These are phyloP conservation scores for Cornus kousa DNA, from an alignment of 148 eudicot species.

Conservation along the genomic window DNA sequence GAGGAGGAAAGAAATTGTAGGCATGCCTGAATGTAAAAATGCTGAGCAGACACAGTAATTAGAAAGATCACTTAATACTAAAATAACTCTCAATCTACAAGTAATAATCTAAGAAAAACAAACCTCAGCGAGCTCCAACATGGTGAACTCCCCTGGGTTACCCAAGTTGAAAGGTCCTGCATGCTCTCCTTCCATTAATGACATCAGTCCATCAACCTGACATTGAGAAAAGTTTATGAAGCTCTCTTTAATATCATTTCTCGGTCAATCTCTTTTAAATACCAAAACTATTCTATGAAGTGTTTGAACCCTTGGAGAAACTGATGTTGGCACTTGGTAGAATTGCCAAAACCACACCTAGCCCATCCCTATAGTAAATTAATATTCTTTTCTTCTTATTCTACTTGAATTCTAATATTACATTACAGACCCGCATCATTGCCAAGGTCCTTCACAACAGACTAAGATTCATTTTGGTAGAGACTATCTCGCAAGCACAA, in stretches of 20 bases:
- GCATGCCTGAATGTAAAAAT: background rate
- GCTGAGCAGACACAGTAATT: background rate
- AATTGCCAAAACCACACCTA: too few relatives aligned
- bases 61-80: too few relatives aligned
- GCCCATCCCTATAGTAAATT: too few relatives aligned
- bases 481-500: background rate
- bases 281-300: background rate
- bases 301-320: background rate
- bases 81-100: background rate
- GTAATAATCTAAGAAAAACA: constrained; percentile 11
- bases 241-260: background rate
- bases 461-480: background rate
- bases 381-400: too few relatives aligned
- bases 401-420: too few relatives aligned
- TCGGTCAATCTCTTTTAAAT: background rate
- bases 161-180: constrained; percentile 87
- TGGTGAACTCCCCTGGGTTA: constrained; percentile 91
- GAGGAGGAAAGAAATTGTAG: background rate
- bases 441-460: too few relatives aligned
- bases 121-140: constrained; percentile 93
- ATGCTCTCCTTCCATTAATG: constrained; percentile 92
- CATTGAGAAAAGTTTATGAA: constrained; percentile 5
- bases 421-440: too few relatives aligned
- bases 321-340: too few relatives aligned
- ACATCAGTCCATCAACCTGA: constrained; percentile 81